Base-by-base conservation (phyloP, 805 yeast genomes). In the Hanseniaspora lachancei region DNA sequence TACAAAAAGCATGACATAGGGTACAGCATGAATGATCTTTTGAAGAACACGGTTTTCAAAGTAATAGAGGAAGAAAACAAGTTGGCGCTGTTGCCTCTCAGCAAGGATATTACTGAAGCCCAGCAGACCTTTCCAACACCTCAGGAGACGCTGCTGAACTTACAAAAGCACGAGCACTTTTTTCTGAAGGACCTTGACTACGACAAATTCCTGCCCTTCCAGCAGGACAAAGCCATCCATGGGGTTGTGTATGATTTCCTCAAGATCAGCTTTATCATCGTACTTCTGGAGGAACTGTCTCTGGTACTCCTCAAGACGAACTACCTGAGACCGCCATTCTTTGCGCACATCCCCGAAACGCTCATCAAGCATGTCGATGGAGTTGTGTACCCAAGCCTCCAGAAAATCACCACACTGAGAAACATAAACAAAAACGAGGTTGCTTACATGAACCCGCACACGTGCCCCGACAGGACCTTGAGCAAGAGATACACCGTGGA, bases 321-420 rank as follows among this genome's bases (percentile, higher is more conserved):
- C 15, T 20, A 20, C 18, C n/a, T 53, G 15, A 53, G 42, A 32
- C 56, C 56, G 3, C 56, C 56, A 10, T 53, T 53, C 27, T 53
- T 53, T 39, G 56, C 56, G 4, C 56, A 53, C 27, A 38, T 53
- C 2, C 56, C 56, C 13, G 56, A 53, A 20, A 53, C 56, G 2
- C 39, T 53, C 35, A 24, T 15, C n/a, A 44, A 53, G 23, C 50
- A 53, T 16, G 23, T 53, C 16, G 50, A 53, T 20, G n/a, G 4
- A 1, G 24, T 35, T 7, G 21, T 44, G 23, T 44, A 29, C 18
- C 47, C 47, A 27, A 29, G n/a, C 16, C 23, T 9, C 2, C 15
- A n/a, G 10, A 44, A 27, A 24, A 34, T 41, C 2, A 6, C 23
- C 2, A 5, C 23, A 9, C 10, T 50, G n/a, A 23, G 21, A 24